Base-by-base conservation (phyloP, 2,329 filamentous ascomycete species). In the Chaetoscypha palmicola region DNA sequence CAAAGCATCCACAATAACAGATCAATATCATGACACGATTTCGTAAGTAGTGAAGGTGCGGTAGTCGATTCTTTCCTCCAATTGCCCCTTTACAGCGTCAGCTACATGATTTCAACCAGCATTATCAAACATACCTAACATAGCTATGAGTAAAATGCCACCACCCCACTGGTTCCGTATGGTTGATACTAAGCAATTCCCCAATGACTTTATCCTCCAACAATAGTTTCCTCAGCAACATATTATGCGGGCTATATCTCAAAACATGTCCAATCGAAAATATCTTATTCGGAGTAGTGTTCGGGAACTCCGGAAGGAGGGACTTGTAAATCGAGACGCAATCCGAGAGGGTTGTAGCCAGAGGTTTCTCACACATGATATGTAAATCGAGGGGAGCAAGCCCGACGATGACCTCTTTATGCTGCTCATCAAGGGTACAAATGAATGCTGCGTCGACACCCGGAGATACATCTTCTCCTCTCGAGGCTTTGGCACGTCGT, bases 11-110 rank as follows among this genome's bases (percentile, higher is more conserved):
- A 98, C 12, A 97, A 70, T 3, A 97, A 68, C 45, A 97, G 79
- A 60, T 98, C 92, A 38, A 98, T 86, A 56, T 98, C 92, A 58
- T 98, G 92, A 56, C 92, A 97, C 47, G 87, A 94, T 66, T 97
- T 98, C 2, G 91, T 95, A 22, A 98, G 73, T 1, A 98, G 72
- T 1, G 86, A 91, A 5, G 82, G 91, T 19, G 76, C 90, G n/a
- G 76, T 81, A 4, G 69, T 82, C 0, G 79, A 82, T 53, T 87
- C 80, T 50, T 86, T 86, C 4, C 91, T 79, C 92, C 92, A 97
- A 65, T 97, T 96, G 12, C 92, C 92, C 35, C 86, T 74, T 43
- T 7, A 8, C 39, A 16, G n/a, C 19, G 19, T 49, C 40, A 47
- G 51, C 21, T 8, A 20, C 11, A 22, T n/a, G 9, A 22, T n/a